Evolutionary conservation across 2,329 filamentous ascomycete species (phyloP), one percentile per base, ranked within the genome.

Genomic region (Colletotrichum graminicola): DNA sequence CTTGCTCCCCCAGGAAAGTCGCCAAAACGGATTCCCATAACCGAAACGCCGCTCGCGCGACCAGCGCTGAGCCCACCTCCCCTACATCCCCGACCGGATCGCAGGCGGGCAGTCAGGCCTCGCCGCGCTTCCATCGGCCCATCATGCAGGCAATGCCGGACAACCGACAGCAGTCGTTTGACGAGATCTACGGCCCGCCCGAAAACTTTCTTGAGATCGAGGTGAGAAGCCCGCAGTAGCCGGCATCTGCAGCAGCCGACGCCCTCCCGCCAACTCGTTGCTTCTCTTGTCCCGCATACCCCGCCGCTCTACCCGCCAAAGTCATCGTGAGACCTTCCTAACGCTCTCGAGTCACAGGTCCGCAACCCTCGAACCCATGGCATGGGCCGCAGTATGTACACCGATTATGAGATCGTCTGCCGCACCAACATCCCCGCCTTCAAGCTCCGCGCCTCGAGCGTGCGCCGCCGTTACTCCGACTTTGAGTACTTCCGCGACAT

Each of bases 141-240:
- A 88, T 87, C 78, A 87, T 92, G 85, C 88, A 90, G 82, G 87
- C 89, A 74, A 89, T 92, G 85, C 90, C 90, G 59, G 90, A 91
- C 79, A 90, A 93, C 76, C 93, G 95, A 78, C 91, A 93, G 84
- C 96, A 99, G 86, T 96, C 93, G 79, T 98, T 98, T 80, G 96
- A 99, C 84, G 96, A 99, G 88, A 97, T 98, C 81, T 99, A 99
- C 83, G 96, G 95, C 18, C 94, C 95, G 59, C 96, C 96, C 7
- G 96, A 99, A 87, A 99, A 99, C 86, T 98, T 98, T 80, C 89
- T 99, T 66, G 96, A 99, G 86, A 97, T 99, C 75, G 96, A 99
- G 88, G 95, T 96, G 82, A 70, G 84, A 49, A 62, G 41, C 29
- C 79, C 36, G 16, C 23, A 66, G 36, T 26, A 5, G 14, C 2